Evolutionary conservation across 768 basidiomycete genomes (phyloP), one percentile per base, ranked within the genome.

Genomic region (Lentinula edodes): DNA sequence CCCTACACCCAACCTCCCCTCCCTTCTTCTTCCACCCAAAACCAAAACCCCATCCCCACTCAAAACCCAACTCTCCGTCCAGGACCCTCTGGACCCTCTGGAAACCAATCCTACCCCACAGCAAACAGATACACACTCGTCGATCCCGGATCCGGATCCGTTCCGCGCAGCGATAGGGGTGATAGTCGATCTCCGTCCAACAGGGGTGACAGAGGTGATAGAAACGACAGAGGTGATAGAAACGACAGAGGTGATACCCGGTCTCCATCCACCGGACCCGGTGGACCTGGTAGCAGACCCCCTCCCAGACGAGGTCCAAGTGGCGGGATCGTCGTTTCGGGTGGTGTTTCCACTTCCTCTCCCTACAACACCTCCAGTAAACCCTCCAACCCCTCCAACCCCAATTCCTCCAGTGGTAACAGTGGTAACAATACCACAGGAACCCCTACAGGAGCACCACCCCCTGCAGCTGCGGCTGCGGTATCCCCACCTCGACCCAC

Each of bases 61-160:
- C 23, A 23, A 23, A 23, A 28, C 28, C 28, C 28, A 28, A 28
- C 2, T 3, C 3, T 3, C 28, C 28, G 28, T 4, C 28, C 28
- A 23, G 46, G n/a, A n/a, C n/a, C n/a, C n/a, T n/a, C n/a, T n/a
- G n/a, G n/a, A n/a, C n/a, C n/a, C n/a, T n/a, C n/a, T n/a, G n/a
- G n/a, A n/a, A n/a, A 23, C 23, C 23, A 23, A 23, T 1, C 23
- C 1, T 60, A 36, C 51, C 36, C 59, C 9, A 39, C 12, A 16
- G 59, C 59, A 2, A 51, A 60, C 15, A n/a, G 59, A 23, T 60
- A 60, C 18, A 60, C 59, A 2, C 28, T 60, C 9, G 51, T 52
- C 18, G 59, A 60, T 43, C 59, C 59, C 28, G 28, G 28, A 2
- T 28, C 28, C 28, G 28, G 28, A 1, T 28, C 59, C 9, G 39